Evolutionary conservation across 495 filamentous ascomycete species (phyloP), one percentile per base, ranked within the genome.

Genomic region (Physcia stellaris): DNA sequence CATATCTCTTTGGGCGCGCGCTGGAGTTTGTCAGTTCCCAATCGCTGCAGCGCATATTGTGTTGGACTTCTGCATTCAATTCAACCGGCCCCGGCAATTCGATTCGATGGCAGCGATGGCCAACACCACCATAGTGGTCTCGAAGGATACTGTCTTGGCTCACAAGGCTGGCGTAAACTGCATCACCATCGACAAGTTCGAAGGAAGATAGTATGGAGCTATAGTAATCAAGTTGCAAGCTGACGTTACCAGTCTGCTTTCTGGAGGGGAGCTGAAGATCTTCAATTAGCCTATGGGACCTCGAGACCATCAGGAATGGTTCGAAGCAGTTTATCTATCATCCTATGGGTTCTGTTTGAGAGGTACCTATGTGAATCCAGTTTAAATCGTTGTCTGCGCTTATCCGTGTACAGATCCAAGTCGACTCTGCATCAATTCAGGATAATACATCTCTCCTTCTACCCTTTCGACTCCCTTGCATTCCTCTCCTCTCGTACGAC

Each of bases 401-500:
- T 24, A 4, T 28, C n/a, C n/a, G n/a, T n/a, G n/a, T n/a, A n/a
- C n/a, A n/a, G n/a, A 26, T 28, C 59, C 6, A 59, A 63, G 13
- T 60, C 62, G 11, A 64, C 70, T 9, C n/a, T n/a, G n/a, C 83
- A 90, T 54, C 81, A 71, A 33, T 82, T 78, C 47, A 79, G 83
- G 35, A 79, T 94, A 37, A 93, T 86, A 2, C 78, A 86, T 24
- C 59, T 94, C 27, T 82, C 71, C 2, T 92, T 92, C 59, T 94
- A 90, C 50, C 85, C 87, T 3, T 90, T 90, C 48, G 87, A 88
- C 61, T 59, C 79, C 42, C 58, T 71, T 45, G 61, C 86, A 23
- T 90, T 96, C 47, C 63, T 93, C 9, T 82, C 83, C 1, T 79
- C 78, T 7, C 85, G 32, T 85, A 84, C 53, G 87, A 94, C 54